A percentile compares a stretch with the other conserved stretches of the same genome.
These are phyloP conservation scores for Schizonepeta tenuifolia DNA, from an alignment of 257 asterid genomes.

Conservation along the genomic window DNA sequence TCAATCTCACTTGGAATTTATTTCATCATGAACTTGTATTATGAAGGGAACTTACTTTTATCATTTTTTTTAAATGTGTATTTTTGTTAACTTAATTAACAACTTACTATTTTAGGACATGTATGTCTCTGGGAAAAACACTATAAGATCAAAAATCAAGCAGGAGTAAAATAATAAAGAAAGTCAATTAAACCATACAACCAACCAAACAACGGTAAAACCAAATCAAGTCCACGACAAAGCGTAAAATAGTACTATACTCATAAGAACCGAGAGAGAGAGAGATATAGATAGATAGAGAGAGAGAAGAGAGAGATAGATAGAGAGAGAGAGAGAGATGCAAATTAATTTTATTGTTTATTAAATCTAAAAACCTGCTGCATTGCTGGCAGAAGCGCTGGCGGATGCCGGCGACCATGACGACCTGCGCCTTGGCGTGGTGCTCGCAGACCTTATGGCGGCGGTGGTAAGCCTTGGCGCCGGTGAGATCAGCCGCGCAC, in stretches of 20 bases:
- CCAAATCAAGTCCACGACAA: conserved; percentile 32
- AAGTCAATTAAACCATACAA: neutral
- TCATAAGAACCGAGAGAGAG: no score
- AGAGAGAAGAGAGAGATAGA: no score
- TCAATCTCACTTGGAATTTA: no score
- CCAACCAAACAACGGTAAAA: conserved; percentile 13
- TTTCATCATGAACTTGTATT: no score
- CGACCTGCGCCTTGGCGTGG: conserved; percentile 68
- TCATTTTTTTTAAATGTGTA: no score
- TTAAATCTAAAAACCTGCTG: conserved; percentile 85
- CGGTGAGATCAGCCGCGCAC: conserved; percentile 56
- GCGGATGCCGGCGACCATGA: conserved; percentile 66
- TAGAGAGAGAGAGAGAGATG: no score
- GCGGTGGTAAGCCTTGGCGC: conserved; percentile 66
- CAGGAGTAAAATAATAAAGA: neutral
- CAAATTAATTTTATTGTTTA: no score
- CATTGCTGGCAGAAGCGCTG: conserved; percentile 91
- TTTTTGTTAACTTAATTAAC: no score
- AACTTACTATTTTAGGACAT: no score
- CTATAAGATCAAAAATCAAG: neutral
- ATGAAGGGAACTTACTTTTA: no score
- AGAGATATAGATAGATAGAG: no score
- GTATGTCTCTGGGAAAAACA: no score
- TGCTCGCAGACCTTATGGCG: conserved; percentile 74
- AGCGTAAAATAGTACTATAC: conserved; percentile 15